Percentiles rank a stretch among this genome's conserved stretches.
Evolutionary conservation across 495 filamentous ascomycete species (phyloP).

Genomic region (Annulohypoxylon bovei): DNA sequence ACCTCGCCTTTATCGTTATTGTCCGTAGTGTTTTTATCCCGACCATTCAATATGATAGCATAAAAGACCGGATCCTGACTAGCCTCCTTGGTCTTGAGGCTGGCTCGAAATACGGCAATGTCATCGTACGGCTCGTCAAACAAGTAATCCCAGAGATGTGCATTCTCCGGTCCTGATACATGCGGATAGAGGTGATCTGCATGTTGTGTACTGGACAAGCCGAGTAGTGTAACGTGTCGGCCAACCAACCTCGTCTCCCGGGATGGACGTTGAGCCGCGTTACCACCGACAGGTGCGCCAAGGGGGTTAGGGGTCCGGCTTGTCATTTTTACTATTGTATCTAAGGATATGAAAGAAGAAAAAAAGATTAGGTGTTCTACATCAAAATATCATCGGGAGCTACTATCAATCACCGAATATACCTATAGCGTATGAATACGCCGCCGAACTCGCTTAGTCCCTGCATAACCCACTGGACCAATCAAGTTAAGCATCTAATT

Average conservation of each 20-base stretch:
- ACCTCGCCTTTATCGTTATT: constrained; percentile 30
- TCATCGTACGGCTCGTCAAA: constrained; percentile 53
- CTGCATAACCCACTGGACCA: no score
- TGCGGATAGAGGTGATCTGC: constrained; percentile 53
- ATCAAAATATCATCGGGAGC: no score
- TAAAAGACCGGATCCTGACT: constrained; percentile 54
- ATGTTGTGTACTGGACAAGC: constrained; percentile 49
- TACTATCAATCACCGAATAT: no score
- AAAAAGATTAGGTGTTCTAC: background rate
- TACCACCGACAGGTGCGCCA: constrained; percentile 38
- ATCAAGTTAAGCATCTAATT: background rate
- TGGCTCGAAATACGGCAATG: constrained; percentile 45
- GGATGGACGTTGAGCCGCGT: constrained; percentile 40
- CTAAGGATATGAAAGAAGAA: background rate
- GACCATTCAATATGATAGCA: constrained; percentile 51
- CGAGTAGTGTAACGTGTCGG: constrained; percentile 52
- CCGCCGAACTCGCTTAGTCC: background rate
- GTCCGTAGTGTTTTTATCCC: background rate
- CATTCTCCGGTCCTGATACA: constrained; percentile 49
- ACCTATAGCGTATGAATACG: background rate
- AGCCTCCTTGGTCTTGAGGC: constrained; percentile 41
- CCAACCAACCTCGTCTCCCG: constrained; percentile 46
- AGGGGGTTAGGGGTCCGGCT: constrained; percentile 28
- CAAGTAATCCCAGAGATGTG: constrained; percentile 61
- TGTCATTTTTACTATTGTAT: constrained; percentile 7